phyloP scores from a whole-genome alignment of 768 basidiomycete genomes.

The Boletus patriciae region DNA sequence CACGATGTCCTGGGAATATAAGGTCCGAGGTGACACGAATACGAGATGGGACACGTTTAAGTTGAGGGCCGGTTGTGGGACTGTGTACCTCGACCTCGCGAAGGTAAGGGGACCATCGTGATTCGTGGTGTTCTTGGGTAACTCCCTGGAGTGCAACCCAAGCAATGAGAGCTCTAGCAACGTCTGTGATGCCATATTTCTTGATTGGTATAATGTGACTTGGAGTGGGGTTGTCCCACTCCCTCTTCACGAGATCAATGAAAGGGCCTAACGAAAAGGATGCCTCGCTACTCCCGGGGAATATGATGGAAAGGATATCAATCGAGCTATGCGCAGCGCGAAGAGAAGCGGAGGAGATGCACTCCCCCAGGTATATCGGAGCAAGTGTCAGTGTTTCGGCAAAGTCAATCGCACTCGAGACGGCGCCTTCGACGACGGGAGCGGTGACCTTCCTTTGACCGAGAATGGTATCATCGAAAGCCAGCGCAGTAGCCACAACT shows the following conservation, averaged over 20 bases:
- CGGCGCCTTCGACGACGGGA: constrained; percentile 55
- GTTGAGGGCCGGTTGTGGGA: constrained; percentile 31
- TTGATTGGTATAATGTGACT: constrained; percentile 56
- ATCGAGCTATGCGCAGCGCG: constrained; percentile 74
- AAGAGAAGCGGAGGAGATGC: constrained; percentile 72
- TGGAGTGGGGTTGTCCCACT: constrained; percentile 61
- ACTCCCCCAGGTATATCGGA: constrained; percentile 73
- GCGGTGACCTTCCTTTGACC: constrained; percentile 60
- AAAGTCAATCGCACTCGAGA: constrained; percentile 60
- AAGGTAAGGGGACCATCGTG: constrained; percentile 62
- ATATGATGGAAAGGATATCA: constrained; percentile 68
- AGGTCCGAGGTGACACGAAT: constrained; percentile 73
- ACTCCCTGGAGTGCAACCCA: constrained; percentile 83
- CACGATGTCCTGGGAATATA: constrained; percentile 62
- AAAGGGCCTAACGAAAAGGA: constrained; percentile 81
- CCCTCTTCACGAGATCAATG: constrained; percentile 74
- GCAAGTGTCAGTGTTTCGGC: constrained; percentile 73
- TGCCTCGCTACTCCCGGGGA: constrained; percentile 74
- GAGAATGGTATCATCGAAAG: constrained; percentile 67
- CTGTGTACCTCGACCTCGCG: constrained; percentile 66
- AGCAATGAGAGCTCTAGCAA: constrained; percentile 68
- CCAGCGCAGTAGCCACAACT: constrained; percentile 55
- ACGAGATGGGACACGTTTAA: constrained; percentile 46
- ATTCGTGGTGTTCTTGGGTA: constrained; percentile 79
- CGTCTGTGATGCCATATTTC: constrained; percentile 61